phyloP scores from a whole-genome alignment of 2,329 filamentous ascomycete genomes.

The Epichloe sibirici region DNA sequence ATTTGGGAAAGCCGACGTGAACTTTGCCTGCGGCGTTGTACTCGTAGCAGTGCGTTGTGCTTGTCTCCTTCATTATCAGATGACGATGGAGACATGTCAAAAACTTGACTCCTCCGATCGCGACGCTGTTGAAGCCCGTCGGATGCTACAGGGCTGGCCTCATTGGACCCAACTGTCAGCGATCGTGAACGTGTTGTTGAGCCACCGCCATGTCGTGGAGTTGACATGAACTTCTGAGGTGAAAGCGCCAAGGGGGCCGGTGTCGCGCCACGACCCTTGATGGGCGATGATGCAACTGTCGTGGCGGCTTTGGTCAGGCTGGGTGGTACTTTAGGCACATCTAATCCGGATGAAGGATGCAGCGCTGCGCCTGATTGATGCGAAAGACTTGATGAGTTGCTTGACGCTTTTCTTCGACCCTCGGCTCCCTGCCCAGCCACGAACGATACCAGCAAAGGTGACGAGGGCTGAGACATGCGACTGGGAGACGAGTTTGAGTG shows the following conservation, averaged over 20 bases:
- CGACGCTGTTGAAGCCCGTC: conserved; percentile 66
- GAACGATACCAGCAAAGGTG: conserved; percentile 88
- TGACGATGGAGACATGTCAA: conserved; percentile 93
- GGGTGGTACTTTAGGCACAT: conserved; percentile 52
- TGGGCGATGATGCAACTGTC: conserved; percentile 40
- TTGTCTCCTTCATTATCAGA: conserved; percentile 95
- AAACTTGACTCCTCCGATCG: conserved; percentile 85
- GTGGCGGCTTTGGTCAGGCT: conserved; percentile 49
- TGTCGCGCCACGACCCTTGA: conserved; percentile 41
- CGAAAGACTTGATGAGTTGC: conserved; percentile 72
- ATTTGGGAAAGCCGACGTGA: conserved; percentile 91
- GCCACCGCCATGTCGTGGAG: conserved; percentile 48
- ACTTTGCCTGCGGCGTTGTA: conserved; percentile 88
- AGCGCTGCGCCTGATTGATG: conserved; percentile 59
- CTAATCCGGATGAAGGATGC: conserved; percentile 59
- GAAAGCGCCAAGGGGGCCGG: conserved; percentile 41
- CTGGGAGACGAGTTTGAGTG: conserved; percentile 80
- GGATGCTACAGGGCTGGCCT: conserved; percentile 63
- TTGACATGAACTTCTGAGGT: conserved; percentile 50
- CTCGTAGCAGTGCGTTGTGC: conserved; percentile 78
- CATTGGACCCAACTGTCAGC: conserved; percentile 86
- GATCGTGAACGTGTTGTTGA: conserved; percentile 66
- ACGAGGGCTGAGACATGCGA: conserved; percentile 56
- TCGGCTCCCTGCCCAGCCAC: conserved; percentile 74
- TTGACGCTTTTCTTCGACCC: conserved; percentile 76